Evolutionary conservation across 2,329 filamentous ascomycete genomes (phyloP).

Genomic region (Sordariomycetes sp.): DNA sequence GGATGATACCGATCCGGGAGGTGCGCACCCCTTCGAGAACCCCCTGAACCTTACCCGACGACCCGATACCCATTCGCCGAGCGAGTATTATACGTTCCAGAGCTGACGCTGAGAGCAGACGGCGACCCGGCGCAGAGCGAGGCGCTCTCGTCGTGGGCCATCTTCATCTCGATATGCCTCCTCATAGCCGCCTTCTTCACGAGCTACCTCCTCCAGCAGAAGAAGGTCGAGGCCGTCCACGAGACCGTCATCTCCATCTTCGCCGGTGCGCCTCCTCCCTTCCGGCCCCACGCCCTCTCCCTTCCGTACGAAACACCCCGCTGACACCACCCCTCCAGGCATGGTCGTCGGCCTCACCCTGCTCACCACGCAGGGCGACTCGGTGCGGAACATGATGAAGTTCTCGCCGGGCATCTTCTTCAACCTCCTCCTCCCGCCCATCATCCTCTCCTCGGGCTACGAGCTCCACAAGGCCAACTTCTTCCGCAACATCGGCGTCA

Average conservation of each 20-base stretch:
- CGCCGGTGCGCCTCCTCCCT: slow-evolving; percentile 49
- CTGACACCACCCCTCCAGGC: slow-evolving; percentile 37
- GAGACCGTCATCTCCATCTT: slow-evolving; percentile 99
- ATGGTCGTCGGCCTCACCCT: slow-evolving; percentile 92
- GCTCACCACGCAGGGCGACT: slow-evolving; percentile 68
- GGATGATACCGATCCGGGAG: slow-evolving; percentile 10
- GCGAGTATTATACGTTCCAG: not conserved
- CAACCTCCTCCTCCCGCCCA: slow-evolving; percentile 94
- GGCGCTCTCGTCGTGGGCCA: slow-evolving; percentile 89
- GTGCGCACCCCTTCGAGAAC: slow-evolving; percentile 6
- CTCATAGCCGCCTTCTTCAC: slow-evolving; percentile 92
- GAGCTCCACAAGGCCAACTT: slow-evolving; percentile 98
- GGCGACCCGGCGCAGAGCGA: slow-evolving; percentile 84
- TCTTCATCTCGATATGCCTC: slow-evolving; percentile 92
- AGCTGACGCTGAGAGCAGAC: slow-evolving; percentile 15
- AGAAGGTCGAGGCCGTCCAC: slow-evolving; percentile 93
- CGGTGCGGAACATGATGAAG: slow-evolving; percentile 81
- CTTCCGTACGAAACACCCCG: not conserved
- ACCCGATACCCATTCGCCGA: not conserved
- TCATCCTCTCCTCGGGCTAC: slow-evolving; percentile 94
- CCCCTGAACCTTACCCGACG: not conserved
- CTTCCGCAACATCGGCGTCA: slow-evolving; percentile 95
- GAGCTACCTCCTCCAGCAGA: slow-evolving; percentile 92
- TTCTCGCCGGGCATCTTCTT: slow-evolving; percentile 99
- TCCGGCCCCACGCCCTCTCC: not conserved